These are phyloP conservation scores for Hysterium pulicare DNA, from an alignment of 2,329 filamentous ascomycete species.

Conservation along the genomic window DNA sequence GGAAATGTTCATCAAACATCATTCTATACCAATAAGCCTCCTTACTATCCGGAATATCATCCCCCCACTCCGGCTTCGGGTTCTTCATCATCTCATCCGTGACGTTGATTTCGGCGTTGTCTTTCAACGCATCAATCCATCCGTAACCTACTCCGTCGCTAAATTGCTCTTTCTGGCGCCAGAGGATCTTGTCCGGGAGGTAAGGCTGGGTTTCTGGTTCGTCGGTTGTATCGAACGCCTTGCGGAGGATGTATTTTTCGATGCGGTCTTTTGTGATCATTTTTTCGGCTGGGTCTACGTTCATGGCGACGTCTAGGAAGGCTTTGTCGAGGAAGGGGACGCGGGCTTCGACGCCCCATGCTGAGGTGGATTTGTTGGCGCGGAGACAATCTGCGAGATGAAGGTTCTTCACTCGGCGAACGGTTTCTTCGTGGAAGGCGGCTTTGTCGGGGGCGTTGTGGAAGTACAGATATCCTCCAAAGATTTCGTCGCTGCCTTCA, in stretches of 20 bases:
- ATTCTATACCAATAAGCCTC: constrained; percentile 96
- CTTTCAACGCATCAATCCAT: constrained; percentile 97
- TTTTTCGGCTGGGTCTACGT: constrained; percentile 91
- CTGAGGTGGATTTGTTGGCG: constrained; percentile 98
- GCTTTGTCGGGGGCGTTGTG: constrained; percentile 86
- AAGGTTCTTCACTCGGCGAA: constrained; percentile 92
- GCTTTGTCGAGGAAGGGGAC: constrained; percentile 97
- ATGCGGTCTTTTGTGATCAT: constrained; percentile 87
- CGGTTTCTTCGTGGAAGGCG: constrained; percentile 93
- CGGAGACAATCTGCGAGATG: constrained; percentile 94
- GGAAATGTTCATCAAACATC: constrained; percentile 99
- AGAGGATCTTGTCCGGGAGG: constrained; percentile 93
- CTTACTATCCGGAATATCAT: constrained; percentile 91
- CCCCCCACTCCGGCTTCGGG: constrained; percentile 94
- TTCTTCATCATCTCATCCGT: constrained; percentile 99
- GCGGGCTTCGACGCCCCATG: constrained; percentile 96
- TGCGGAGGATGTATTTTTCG: constrained; percentile 97
- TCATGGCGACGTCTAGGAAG: constrained; percentile 91
- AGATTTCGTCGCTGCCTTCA: constrained; percentile 97
- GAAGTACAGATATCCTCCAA: constrained; percentile 98
- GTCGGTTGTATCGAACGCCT: constrained; percentile 91
- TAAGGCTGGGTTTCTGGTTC: constrained; percentile 79
- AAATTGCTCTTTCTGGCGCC: constrained; percentile 99
- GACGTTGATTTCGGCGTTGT: constrained; percentile 82
- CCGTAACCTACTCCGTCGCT: constrained; percentile 97